Evolutionary conservation across 495 filamentous ascomycete genomes (phyloP).

Genomic region (Opeltia flavorubescens): DNA sequence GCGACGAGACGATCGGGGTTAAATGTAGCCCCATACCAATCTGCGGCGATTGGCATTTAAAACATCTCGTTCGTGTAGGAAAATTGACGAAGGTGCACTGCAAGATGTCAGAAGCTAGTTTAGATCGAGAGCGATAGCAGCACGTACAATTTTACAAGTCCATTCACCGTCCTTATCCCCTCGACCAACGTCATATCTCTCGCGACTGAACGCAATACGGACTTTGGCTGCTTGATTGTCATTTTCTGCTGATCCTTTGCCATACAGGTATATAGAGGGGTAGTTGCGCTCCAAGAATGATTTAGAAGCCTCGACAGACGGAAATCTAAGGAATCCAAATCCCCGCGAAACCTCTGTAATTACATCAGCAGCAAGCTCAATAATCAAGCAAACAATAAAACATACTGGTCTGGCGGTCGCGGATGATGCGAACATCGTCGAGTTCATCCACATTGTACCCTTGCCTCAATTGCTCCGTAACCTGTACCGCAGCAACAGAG

Average conservation of each 20-base stretch:
- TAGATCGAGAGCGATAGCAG: background rate
- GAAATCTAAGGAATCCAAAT: conserved; percentile 57
- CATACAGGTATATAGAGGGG: conserved; percentile 46
- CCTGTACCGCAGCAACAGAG: conserved; percentile 34
- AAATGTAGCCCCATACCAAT: conserved; percentile 40
- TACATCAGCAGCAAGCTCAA: conserved; percentile 4
- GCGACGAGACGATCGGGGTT: conserved; percentile 14
- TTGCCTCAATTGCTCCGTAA: conserved; percentile 45
- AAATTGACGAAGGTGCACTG: conserved; percentile 66
- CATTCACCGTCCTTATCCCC: conserved; percentile 52
- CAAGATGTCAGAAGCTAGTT: background rate
- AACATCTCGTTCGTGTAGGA: conserved; percentile 53
- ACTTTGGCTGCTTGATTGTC: conserved; percentile 44
- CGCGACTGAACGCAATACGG: conserved; percentile 42
- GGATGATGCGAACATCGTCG: conserved; percentile 51
- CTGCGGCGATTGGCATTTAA: conserved; percentile 56
- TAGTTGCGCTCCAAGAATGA: conserved; percentile 53
- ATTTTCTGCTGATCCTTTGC: conserved; percentile 27
- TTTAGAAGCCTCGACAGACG: conserved; percentile 41
- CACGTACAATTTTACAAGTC: conserved; percentile 55
- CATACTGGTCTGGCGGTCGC: conserved; percentile 52
- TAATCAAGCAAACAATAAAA: background rate
- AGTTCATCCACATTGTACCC: conserved; percentile 42
- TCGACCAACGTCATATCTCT: conserved; percentile 39
- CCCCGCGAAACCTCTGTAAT: conserved; percentile 41